These are phyloP conservation scores for Acer campestre DNA, from an alignment of 345 rosid species.

Conservation along the genomic window DNA sequence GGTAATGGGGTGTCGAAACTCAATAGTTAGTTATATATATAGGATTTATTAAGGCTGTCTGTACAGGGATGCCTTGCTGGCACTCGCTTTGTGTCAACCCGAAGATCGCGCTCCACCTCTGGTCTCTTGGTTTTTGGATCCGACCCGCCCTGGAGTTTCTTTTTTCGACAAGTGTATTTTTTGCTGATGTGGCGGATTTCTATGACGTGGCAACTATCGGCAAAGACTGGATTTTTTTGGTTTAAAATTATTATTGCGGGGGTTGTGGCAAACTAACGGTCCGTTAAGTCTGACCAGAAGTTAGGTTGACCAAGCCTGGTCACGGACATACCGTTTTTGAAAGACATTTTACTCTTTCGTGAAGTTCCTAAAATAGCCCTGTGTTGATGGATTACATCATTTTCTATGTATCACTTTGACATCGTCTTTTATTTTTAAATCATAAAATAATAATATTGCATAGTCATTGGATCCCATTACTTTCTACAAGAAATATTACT, in stretches of 20 bases:
- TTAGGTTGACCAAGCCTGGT: conserved; percentile 23
- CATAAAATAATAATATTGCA: no score
- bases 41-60: conserved; percentile 16
- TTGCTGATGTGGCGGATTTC: not conserved
- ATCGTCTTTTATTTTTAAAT: no score
- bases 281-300: conserved; percentile 17
- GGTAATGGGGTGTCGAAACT: conserved; percentile 41
- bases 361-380: conserved; percentile 14
- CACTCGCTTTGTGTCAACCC: conserved; percentile 32
- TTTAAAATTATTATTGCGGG: no score
- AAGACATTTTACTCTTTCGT: not conserved
- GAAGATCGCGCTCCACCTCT: conserved; percentile 21
- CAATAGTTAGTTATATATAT: conserved; percentile 32
- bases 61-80: conserved; percentile 27
- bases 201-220: conserved; percentile 1
- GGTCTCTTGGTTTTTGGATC: not conserved
- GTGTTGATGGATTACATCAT: not conserved
- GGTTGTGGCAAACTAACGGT: not conserved
- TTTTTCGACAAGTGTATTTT: not conserved
- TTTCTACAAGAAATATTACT: no score
- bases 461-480: no score
- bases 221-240: not conserved
- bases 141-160: conserved; percentile 5
- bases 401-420: not conserved
- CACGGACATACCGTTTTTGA: not conserved